Percentiles rank a stretch among this genome's conserved stretches.
Conservation (phyloP, 1,139 yeast genomes). For the Eremothecium coryli region DNA sequence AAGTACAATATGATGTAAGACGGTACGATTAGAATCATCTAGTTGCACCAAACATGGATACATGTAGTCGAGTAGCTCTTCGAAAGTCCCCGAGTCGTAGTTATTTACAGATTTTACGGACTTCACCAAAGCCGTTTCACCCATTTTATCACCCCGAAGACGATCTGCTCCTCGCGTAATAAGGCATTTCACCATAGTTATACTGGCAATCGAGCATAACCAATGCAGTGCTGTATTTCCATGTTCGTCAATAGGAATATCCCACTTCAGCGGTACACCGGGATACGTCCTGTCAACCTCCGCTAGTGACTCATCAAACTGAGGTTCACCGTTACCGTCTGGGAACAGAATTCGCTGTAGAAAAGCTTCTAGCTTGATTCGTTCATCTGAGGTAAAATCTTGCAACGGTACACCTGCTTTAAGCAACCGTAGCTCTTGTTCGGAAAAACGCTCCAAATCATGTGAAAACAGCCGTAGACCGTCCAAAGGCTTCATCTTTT, state of each 20-base stretch:
- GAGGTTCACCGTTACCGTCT: slow-evolving; percentile 13
- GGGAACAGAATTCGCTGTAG: slow-evolving; percentile 27
- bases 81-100: slow-evolving; percentile 66
- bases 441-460: slow-evolving; percentile 15
- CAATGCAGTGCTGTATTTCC: slow-evolving; percentile 94
- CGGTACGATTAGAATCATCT: slow-evolving; percentile 73
- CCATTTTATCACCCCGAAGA: slow-evolving; percentile 67
- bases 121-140: slow-evolving; percentile 85
- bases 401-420: slow-evolving; percentile 8
- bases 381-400: slow-evolving; percentile 10
- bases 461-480: slow-evolving; percentile 15
- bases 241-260: slow-evolving; percentile 81
- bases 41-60: slow-evolving; percentile 68
- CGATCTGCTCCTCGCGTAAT: slow-evolving; percentile 56
- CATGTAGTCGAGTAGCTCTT: slow-evolving; percentile 57
- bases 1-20: slow-evolving; percentile 84
- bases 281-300: slow-evolving; percentile 23
- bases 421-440: not conserved
- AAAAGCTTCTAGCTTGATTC: slow-evolving; percentile 27
- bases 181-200: slow-evolving; percentile 62
- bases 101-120: slow-evolving; percentile 86
- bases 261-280: slow-evolving; percentile 44
- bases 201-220: slow-evolving; percentile 88
- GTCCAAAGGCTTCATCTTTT: slow-evolving; percentile 18
- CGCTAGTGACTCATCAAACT: slow-evolving; percentile 17